Evolutionary conservation across 176 grass and related monocot species (phyloP), one percentile per base, ranked within the genome.

Genomic region (Areca catechu): DNA sequence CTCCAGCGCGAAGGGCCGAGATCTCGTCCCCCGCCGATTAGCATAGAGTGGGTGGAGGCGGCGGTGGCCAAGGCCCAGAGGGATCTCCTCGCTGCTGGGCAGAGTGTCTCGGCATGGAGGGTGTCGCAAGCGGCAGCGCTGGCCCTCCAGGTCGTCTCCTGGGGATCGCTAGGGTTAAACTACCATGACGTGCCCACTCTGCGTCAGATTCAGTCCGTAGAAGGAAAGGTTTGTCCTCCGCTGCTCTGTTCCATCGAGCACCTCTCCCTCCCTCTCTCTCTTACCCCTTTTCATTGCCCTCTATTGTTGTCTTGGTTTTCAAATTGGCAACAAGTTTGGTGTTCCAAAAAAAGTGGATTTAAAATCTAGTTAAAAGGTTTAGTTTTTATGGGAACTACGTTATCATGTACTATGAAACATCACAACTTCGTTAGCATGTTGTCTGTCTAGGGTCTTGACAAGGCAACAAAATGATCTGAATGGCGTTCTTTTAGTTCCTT

Each of bases 161-260:
- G 70, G 70, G 57, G 57, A 1, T 54, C 34, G 2, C 19, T 73
- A 7, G 70, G 70, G 3, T 62, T 30, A 15, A 16, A 48, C 3
- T 73, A 49, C 51, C 22, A 73, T 17, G 57, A 73, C n/a, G 57
- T 73, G 34, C 57, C 70, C 27, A 73, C 47, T 15, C 70, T 73
- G 10, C 56, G 70, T n/a, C 22, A 62, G 59, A 73, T 73, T 24
- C 70, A 73, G 51, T 9, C 21, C 9, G 57, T 62, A 37, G 70
- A 73, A 22, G 50, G 21, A 62, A 73, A 73, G 70, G 70, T 73
- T 37, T 10, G 34, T 37, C 7, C 30, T 37, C 30, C 30, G 30
- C 7, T 37, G 30, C 30, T 10, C 30, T 10, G 7, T 37, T 37
- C 30, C 22, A 27, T 27, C 60, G n/a, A 30, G 27, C 51, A 27